Percentiles rank a stretch among this genome's conserved stretches.
phyloP scores from a whole-genome alignment of 1,284 basidiomycete species.

The Sparassis latifolia region DNA sequence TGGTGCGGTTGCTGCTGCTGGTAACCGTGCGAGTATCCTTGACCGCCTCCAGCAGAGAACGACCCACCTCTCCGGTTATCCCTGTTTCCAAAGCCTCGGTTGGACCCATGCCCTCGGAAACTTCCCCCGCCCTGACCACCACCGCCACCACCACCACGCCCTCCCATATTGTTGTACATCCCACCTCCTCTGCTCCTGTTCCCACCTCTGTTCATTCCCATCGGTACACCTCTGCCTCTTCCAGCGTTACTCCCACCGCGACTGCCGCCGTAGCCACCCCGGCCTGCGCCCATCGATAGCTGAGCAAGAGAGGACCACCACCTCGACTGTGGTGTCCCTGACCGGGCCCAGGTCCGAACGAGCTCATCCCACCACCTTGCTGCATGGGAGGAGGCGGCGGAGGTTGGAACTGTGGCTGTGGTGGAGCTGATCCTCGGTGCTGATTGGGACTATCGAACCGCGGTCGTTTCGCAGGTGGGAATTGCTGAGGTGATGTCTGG shows the following conservation, averaged over 20 bases:
- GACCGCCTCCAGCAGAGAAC: conserved; percentile 40
- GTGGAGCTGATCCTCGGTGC: conserved; percentile 34
- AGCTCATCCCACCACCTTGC: conserved; percentile 16
- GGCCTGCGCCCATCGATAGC: conserved; percentile 28
- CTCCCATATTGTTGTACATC: conserved; percentile 33
- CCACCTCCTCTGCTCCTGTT: conserved; percentile 32
- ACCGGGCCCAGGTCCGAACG: conserved; percentile 13
- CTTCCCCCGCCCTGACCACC: conserved; percentile 28
- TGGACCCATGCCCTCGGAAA: conserved; percentile 54
- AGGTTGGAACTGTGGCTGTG: conserved; percentile 36
- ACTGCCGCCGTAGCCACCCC: conserved; percentile 34
- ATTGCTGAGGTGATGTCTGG: conserved; percentile 60
- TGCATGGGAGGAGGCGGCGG: conserved; percentile 28
- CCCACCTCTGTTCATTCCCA: conserved; percentile 40
- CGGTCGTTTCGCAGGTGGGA: conserved; percentile 77
- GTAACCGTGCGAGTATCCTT: conserved; percentile 32
- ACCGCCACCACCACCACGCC: conserved; percentile 27
- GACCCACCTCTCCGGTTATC: conserved; percentile 62
- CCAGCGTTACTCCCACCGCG: conserved; percentile 27
- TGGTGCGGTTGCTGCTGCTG: conserved; percentile 27
- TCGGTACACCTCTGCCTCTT: conserved; percentile 43
- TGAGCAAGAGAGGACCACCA: conserved; percentile 40
- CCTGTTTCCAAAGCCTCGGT: conserved; percentile 55
- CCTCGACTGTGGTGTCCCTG: conserved; percentile 31
- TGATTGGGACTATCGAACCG: conserved; percentile 72